phyloP scores from a whole-genome alignment of 768 basidiomycete genomes.

The Auricularia sp. region DNA sequence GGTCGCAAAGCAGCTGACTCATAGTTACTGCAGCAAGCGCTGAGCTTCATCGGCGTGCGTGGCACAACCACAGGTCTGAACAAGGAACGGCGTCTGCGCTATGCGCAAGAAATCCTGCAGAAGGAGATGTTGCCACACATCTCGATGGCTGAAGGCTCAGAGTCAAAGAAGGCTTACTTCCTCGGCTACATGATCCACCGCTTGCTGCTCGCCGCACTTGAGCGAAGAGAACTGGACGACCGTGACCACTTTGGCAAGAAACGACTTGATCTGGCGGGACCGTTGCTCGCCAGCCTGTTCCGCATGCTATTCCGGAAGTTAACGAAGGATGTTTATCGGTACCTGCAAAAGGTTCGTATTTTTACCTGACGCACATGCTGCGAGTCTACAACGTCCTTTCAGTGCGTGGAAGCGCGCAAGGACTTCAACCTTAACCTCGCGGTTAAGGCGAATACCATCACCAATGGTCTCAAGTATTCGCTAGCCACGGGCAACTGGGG shows the following conservation, averaged over 20 bases:
- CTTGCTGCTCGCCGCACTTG: constrained; percentile 83
- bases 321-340: constrained; percentile 93
- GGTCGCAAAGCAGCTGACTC: constrained; percentile 4
- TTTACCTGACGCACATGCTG: background rate
- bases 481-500: constrained; percentile 99
- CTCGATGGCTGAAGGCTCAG: constrained; percentile 89
- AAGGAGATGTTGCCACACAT: constrained; percentile 99
- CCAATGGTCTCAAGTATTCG: constrained; percentile 96
- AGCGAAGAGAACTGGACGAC: constrained; percentile 92
- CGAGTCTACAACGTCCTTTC: constrained; percentile 9
- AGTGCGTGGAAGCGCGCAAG: constrained; percentile 96
- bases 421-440: constrained; percentile 87
- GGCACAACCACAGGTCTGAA: constrained; percentile 90
- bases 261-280: constrained; percentile 90
- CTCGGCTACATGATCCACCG: constrained; percentile 99
- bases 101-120: constrained; percentile 95
- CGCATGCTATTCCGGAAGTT: constrained; percentile 95
- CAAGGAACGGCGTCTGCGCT: constrained; percentile 85
- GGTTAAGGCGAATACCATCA: constrained; percentile 94
- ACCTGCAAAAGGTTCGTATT: constrained; percentile 79
- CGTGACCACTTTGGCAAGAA: constrained; percentile 99
- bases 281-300: constrained; percentile 92
- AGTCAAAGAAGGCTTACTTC: constrained; percentile 98
- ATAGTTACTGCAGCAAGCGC: constrained; percentile 40
- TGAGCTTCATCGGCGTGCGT: constrained; percentile 98